These are phyloP conservation scores for Cucurbita ficifolia DNA, from an alignment of 306 rosid species.

Conservation along the genomic window DNA sequence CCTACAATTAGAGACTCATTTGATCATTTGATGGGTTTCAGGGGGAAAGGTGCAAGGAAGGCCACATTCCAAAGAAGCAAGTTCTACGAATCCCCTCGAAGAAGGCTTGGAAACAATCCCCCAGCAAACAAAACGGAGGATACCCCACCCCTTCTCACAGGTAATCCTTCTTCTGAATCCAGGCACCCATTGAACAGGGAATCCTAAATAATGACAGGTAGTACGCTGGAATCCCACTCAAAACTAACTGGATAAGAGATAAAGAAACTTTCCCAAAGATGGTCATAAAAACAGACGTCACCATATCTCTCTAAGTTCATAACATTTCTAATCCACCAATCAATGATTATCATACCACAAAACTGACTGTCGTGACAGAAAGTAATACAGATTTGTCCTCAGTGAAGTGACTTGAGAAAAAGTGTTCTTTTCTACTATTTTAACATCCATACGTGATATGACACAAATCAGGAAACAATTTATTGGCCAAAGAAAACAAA, in stretches of 20 bases:
- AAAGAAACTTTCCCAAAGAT: background rate
- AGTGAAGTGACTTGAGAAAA: background rate
- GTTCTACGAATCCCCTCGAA: background rate
- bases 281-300: background rate
- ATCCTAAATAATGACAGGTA: background rate
- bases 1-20: background rate
- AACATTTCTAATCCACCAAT: background rate
- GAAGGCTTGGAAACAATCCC: background rate
- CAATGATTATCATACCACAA: background rate
- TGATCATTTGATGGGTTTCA: background rate
- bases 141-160: background rate
- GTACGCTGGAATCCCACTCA: background rate
- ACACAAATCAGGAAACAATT: background rate
- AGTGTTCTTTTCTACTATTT: background rate
- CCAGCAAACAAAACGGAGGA: background rate
- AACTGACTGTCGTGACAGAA: background rate
- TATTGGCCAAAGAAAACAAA: background rate
- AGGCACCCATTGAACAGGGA: background rate
- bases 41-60: background rate
- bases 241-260: background rate
- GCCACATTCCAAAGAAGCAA: background rate
- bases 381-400: background rate
- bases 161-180: background rate
- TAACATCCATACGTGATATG: background rate
- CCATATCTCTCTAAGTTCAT: background rate